phyloP scores from a whole-genome alignment of 2,329 filamentous ascomycete species.

The Bretziella fagacearum region DNA sequence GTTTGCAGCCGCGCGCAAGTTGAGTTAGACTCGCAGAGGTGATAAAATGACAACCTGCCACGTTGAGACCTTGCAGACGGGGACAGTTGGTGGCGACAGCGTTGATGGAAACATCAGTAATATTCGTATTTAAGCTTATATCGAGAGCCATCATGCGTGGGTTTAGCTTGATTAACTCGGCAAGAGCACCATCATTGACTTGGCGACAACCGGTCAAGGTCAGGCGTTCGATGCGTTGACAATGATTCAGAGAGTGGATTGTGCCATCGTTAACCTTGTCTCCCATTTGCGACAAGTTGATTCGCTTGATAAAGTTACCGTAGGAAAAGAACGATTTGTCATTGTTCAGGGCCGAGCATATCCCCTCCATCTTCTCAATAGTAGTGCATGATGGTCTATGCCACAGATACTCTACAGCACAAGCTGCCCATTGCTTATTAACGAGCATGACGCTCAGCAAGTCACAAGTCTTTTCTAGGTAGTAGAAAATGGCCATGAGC shows the following conservation, averaged over 20 bases:
- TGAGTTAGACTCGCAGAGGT: constrained; percentile 71
- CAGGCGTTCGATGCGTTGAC: constrained; percentile 80
- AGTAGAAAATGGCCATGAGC: constrained; percentile 80
- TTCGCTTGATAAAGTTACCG: constrained; percentile 71
- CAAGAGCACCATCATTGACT: constrained; percentile 70
- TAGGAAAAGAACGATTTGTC: constrained; percentile 74
- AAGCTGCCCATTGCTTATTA: constrained; percentile 84
- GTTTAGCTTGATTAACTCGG: constrained; percentile 63
- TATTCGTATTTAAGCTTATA: constrained; percentile 66
- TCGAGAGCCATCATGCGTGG: constrained; percentile 73
- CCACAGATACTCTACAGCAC: constrained; percentile 87
- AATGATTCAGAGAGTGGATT: constrained; percentile 61
- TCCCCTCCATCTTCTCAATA: constrained; percentile 64
- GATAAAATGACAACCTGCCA: constrained; percentile 69
- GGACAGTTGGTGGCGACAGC: constrained; percentile 67
- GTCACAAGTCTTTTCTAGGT: constrained; percentile 58
- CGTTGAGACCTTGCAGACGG: constrained; percentile 79
- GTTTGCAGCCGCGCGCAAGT: constrained; percentile 66
- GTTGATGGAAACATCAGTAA: constrained; percentile 67
- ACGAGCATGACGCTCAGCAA: constrained; percentile 81
- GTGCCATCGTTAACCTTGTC: constrained; percentile 74
- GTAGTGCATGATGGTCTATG: constrained; percentile 81
- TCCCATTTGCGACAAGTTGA: constrained; percentile 72
- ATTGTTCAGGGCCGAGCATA: constrained; percentile 60
- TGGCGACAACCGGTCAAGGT: constrained; percentile 80